Evolutionary conservation across 441 rosid genomes (phyloP), one percentile per base, ranked within the genome.

Genomic region (Adansonia rubrostipa): DNA sequence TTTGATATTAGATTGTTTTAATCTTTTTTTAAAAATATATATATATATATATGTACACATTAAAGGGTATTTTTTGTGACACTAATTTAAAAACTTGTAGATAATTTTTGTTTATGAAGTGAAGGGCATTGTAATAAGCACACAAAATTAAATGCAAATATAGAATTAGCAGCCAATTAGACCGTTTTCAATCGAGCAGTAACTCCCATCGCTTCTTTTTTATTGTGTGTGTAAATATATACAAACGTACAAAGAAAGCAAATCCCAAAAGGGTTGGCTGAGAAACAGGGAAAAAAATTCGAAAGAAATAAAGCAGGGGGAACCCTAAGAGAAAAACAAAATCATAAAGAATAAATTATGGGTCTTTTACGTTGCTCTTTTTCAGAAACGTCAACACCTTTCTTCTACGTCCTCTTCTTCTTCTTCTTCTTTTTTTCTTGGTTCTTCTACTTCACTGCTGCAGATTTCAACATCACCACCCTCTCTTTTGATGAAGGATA

Each of bases 401-500:
- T 64, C 33, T 48, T 64, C 60, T 53, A 14, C 53, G 8, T 77
- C 36, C 54, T 63, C 19, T 74, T 48, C 17, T 6, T 33, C 65
- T 28, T 20, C 68, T 15, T 60, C 54, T 22, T 51, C 72, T 48
- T 50, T 71, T 56, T 11, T 63, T 75, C 51, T 36, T 53, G 56
- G 2, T 40, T 63, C 77, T 54, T 51, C 57, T 57, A 19, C 71
- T 56, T 72, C 28, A 60, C 68, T 76, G 69, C 84, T 3, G 71
- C 83, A 19, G 54, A 14, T 28, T 90, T 85, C 77, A 86, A 91
- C 80, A 80, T 93, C 80, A 66, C 93, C 73, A 82, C 86, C 82
- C 71, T 91, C 76, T 81, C 91, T 78, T 95, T 95, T 53, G 94
- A 89, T 67, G 97, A 93, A 66, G 96, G 93, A 9, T 92, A 85